Conservation (phyloP, 2,329 filamentous ascomycete species). For the Aspergillus tamarii region DNA sequence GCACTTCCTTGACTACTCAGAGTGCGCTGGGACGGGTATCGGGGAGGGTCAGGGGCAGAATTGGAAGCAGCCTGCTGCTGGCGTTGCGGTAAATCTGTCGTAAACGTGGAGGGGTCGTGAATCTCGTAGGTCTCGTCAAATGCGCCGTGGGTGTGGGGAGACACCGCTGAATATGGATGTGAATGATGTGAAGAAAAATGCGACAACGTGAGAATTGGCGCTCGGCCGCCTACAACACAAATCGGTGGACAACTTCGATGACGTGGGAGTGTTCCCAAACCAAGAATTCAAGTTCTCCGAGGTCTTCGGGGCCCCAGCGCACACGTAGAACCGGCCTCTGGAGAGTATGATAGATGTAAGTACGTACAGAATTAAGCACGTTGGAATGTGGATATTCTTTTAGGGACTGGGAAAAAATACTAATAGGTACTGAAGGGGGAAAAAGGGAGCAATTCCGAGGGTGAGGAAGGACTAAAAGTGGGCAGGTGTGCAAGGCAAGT, state of each 20-base stretch:
- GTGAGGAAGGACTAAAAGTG: constrained; percentile 14
- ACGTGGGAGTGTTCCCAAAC: background rate
- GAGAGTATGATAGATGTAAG: constrained; percentile 11
- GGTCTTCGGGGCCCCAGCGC: constrained; percentile 7
- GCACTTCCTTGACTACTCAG: constrained; percentile 58
- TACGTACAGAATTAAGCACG: constrained; percentile 13
- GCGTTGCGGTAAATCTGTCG: constrained; percentile 48
- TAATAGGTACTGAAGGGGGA: constrained; percentile 16
- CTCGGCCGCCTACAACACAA: constrained; percentile 10
- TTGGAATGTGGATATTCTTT: constrained; percentile 31
- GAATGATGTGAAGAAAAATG: constrained; percentile 26
- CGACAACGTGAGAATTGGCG: constrained; percentile 35
- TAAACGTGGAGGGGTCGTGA: constrained; percentile 53
- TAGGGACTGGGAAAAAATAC: constrained; percentile 13
- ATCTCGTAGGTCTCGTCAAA: constrained; percentile 59
- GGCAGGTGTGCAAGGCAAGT: constrained; percentile 26
- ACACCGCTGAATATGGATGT: constrained; percentile 44
- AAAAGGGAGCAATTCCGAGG: constrained; percentile 17
- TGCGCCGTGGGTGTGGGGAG: constrained; percentile 42
- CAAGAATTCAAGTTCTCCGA: background rate
- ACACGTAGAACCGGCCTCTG: constrained; percentile 14
- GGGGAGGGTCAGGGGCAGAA: constrained; percentile 50
- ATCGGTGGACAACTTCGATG: background rate
- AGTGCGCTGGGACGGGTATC: constrained; percentile 45
- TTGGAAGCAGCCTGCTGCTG: constrained; percentile 48